Evolutionary conservation across 768 basidiomycete genomes (phyloP).

Genomic region (Kockovaella imperatae): DNA sequence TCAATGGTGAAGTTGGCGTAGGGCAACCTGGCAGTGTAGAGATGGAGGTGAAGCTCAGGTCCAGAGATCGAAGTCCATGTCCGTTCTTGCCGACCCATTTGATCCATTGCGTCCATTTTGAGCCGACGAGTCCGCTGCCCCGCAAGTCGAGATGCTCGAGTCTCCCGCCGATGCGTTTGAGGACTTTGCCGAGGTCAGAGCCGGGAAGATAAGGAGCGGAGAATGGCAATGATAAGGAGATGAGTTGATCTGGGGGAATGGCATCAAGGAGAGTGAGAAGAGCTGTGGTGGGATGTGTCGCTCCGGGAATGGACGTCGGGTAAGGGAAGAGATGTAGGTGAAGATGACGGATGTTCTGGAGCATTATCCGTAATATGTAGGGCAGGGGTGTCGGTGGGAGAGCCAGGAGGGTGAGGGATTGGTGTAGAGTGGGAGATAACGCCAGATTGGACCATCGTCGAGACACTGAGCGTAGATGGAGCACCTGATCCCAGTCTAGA

Average conservation of each 20-base stretch:
- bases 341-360: conserved; percentile 17
- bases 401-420: conserved; percentile 9
- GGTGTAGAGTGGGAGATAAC: conserved; percentile 14
- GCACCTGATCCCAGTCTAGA: conserved; percentile 17
- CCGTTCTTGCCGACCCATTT: conserved; percentile 1
- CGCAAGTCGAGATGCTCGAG: conserved; percentile 24
- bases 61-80: conserved; percentile 14
- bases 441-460: conserved; percentile 4
- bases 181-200: conserved; percentile 8
- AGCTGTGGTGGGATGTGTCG: conserved; percentile 5
- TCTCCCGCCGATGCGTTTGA: conserved; percentile 13
- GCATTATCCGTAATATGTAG: conserved; percentile 4
- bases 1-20: background rate
- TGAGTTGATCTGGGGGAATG: conserved; percentile 19
- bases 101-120: conserved; percentile 12
- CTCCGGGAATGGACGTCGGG: conserved; percentile 1
- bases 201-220: conserved; percentile 22
- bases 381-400: conserved; percentile 20
- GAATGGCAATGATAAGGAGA: conserved; percentile 19
- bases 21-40: conserved; percentile 8
- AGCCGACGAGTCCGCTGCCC: conserved; percentile 14
- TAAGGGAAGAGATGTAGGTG: conserved; percentile 27
- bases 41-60: conserved; percentile 30
- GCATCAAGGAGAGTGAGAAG: conserved; percentile 5
- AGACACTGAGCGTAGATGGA: conserved; percentile 8